phyloP scores from a whole-genome alignment of 352 stramenopile genomes.

The Globisporangium takayamanum region DNA sequence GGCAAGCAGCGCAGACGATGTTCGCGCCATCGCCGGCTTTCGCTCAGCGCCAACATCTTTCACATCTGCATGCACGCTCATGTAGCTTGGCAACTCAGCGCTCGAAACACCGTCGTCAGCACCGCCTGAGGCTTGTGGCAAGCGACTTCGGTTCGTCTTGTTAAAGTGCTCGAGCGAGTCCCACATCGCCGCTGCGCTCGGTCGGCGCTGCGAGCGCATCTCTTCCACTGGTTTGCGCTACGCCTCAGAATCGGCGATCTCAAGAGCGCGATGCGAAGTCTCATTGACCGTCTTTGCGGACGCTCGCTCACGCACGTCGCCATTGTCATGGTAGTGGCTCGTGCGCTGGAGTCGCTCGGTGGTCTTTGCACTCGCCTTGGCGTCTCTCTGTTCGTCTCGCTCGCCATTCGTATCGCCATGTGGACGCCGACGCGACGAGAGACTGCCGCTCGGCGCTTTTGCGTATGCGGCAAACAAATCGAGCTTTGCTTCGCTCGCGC shows the following conservation, averaged over 20 bases:
- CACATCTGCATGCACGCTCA: neutral
- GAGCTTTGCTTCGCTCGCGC: slow-evolving; percentile 7
- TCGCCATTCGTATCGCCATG: neutral
- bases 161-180: slow-evolving; percentile 81
- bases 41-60: neutral
- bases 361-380: neutral
- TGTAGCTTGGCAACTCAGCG: neutral
- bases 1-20: slow-evolving; percentile 8
- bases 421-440: slow-evolving; percentile 9
- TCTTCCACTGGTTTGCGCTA: neutral
- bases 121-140: slow-evolving; percentile 22
- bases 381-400: neutral
- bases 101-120: neutral
- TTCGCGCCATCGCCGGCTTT: slow-evolving; percentile 2
- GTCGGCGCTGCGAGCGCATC: neutral
- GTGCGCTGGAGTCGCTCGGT: neutral
- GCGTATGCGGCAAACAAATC: slow-evolving; percentile 10
- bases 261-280: neutral
- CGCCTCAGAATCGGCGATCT: neutral
- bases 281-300: neutral
- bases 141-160: slow-evolving; percentile 56
- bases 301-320: neutral
- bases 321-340: neutral
- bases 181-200: slow-evolving; percentile 25
- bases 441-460: slow-evolving; percentile 1